A percentile compares a stretch with the other conserved stretches of the same genome.
phyloP scores from a whole-genome alignment of 2,329 filamentous ascomycete species.

The Pseudovirgaria hyperparasitica region DNA sequence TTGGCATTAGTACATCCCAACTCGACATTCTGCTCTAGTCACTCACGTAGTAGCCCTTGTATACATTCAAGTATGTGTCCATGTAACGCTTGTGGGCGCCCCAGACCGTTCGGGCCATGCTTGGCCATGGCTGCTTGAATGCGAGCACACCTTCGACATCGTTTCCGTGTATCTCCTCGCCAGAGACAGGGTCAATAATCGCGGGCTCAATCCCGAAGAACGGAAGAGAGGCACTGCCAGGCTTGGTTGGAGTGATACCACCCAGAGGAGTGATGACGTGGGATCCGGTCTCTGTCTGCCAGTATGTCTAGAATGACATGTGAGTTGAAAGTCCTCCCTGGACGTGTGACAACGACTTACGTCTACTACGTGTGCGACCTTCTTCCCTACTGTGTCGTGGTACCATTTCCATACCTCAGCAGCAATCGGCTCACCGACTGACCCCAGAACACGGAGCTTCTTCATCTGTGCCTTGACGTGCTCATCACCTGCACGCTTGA shows the following conservation, averaged over 20 bases:
- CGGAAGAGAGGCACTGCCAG: slow-evolving; percentile 85
- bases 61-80: slow-evolving; percentile 96
- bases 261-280: slow-evolving; percentile 90
- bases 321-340: background rate
- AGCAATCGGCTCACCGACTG: slow-evolving; percentile 93
- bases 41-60: slow-evolving; percentile 93
- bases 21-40: background rate
- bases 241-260: slow-evolving; percentile 91
- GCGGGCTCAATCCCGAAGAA: slow-evolving; percentile 98
- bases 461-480: slow-evolving; percentile 85
- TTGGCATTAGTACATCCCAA: slow-evolving; percentile 2
- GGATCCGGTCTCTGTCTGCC: slow-evolving; percentile 98
- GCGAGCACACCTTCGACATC: slow-evolving; percentile 94
- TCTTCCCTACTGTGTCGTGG: slow-evolving; percentile 85
- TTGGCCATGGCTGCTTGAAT: slow-evolving; percentile 97
- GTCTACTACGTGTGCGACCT: slow-evolving; percentile 86
- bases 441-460: slow-evolving; percentile 78
- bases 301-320: slow-evolving; percentile 64
- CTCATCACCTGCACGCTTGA: slow-evolving; percentile 92
- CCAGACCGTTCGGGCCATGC: slow-evolving; percentile 96
- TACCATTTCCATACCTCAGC: slow-evolving; percentile 99
- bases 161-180: slow-evolving; percentile 85
- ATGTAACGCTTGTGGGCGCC: slow-evolving; percentile 96
- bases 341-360: slow-evolving; percentile 44
- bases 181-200: slow-evolving; percentile 92